A percentile compares a stretch with the other conserved stretches of the same genome.
These are phyloP conservation scores for Salisapilia sapeloensis DNA, from an alignment of 352 stramenopile species.

Conservation along the genomic window DNA sequence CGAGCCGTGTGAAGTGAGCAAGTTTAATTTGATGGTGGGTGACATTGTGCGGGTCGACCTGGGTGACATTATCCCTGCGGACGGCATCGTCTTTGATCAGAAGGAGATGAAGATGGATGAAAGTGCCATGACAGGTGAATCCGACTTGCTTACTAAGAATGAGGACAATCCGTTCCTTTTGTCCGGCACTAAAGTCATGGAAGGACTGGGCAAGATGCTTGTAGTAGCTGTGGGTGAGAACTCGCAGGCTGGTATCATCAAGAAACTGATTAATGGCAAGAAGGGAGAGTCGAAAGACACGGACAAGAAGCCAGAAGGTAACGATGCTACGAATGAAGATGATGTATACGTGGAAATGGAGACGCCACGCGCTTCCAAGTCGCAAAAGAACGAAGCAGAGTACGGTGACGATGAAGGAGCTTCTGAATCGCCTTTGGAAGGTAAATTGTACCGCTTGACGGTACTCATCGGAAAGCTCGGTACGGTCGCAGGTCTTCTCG, in stretches of 20 bases:
- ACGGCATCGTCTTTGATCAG: constrained; percentile 72
- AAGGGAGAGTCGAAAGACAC: constrained; percentile 21
- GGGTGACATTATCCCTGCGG: constrained; percentile 83
- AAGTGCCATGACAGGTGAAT: constrained; percentile 81
- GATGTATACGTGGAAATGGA: constrained; percentile 33
- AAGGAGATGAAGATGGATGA: constrained; percentile 84
- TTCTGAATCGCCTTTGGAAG: constrained; percentile 43
- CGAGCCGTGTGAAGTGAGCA: constrained; percentile 27
- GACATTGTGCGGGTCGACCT: constrained; percentile 70
- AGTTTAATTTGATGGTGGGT: constrained; percentile 77
- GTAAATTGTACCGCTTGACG: constrained; percentile 38
- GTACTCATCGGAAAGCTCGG: constrained; percentile 41
- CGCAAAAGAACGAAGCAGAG: constrained; percentile 5
- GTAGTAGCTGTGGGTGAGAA: constrained; percentile 84
- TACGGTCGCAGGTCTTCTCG: constrained; percentile 24
- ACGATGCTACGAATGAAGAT: constrained; percentile 8
- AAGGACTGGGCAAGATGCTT: constrained; percentile 83
- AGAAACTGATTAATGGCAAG: constrained; percentile 55
- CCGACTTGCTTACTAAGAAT: constrained; percentile 68
- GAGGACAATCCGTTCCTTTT: constrained; percentile 74
- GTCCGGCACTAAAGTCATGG: constrained; percentile 83
- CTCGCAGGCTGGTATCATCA: constrained; percentile 85
- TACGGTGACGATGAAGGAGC: constrained; percentile 12
- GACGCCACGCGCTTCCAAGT: constrained; percentile 14
- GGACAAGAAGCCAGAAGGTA: constrained; percentile 2